These are phyloP conservation scores for Gryganskiella cystojenkinii DNA, from an alignment of 192 early-diverging fungal species.

Conservation along the genomic window DNA sequence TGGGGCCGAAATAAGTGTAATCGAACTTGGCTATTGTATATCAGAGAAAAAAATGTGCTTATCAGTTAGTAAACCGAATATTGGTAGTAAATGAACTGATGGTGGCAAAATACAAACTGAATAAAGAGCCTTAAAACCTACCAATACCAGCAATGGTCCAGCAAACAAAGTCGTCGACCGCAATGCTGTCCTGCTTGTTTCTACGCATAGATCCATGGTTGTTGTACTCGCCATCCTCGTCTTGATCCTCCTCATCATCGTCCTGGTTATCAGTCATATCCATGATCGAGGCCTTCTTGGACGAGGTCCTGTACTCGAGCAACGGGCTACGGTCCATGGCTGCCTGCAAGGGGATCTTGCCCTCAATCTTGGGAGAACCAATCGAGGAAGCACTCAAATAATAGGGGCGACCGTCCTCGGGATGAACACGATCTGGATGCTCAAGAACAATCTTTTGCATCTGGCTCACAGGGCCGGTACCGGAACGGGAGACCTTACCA, in stretches of 20 bases:
- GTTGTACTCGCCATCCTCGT: slow-evolving; percentile 10
- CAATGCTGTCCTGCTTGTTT: slow-evolving; percentile 29
- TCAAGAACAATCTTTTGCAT: slow-evolving; percentile 89
- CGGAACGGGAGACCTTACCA: slow-evolving; percentile 70
- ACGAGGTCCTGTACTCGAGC: slow-evolving; percentile 48
- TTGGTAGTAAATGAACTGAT: neutral
- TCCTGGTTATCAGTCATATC: slow-evolving; percentile 36
- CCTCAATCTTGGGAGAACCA: slow-evolving; percentile 51
- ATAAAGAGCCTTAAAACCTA: slow-evolving; percentile 56
- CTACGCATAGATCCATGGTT: slow-evolving; percentile 26
- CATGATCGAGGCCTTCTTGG: slow-evolving; percentile 55
- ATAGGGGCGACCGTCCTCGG: slow-evolving; percentile 34
- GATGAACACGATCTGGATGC: slow-evolving; percentile 48
- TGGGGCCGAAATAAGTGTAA: slow-evolving; percentile 55
- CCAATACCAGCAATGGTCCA: slow-evolving; percentile 89
- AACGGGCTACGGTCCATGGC: slow-evolving; percentile 52
- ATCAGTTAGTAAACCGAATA: neutral
- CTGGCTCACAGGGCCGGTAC: slow-evolving; percentile 79
- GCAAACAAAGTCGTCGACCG: slow-evolving; percentile 80
- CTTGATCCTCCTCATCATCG: slow-evolving; percentile 26
- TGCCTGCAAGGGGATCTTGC: slow-evolving; percentile 51
- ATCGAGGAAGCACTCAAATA: slow-evolving; percentile 59
- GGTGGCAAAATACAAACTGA: neutral
- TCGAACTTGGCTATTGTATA: slow-evolving; percentile 51
- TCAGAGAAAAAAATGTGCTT: neutral